Conservation (phyloP, 805 yeast genomes). For the Candida xyloterini region DNA sequence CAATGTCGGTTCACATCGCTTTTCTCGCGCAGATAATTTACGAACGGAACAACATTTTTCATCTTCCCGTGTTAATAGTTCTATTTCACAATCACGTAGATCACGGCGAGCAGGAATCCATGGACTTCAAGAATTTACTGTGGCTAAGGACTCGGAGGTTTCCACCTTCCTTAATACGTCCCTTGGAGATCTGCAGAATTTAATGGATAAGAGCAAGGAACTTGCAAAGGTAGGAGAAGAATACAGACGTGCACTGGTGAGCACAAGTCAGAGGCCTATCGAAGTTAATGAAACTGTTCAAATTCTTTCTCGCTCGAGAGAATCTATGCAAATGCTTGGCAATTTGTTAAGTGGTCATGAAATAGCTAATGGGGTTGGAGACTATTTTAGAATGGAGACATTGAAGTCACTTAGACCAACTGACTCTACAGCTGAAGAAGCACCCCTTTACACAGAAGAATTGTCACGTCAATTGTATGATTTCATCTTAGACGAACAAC, state of each 20-base stretch:
- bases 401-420: not conserved
- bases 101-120: slow-evolving; percentile 56
- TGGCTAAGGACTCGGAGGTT: slow-evolving; percentile 52
- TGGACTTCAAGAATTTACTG: slow-evolving; percentile 60
- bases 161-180: slow-evolving; percentile 64
- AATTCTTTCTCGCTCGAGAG: slow-evolving; percentile 29
- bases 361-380: slow-evolving; percentile 15
- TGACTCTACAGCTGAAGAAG: slow-evolving; percentile 6
- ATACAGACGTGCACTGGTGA: slow-evolving; percentile 32
- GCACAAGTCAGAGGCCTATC: slow-evolving; percentile 10
- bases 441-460: slow-evolving; percentile 47
- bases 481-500: slow-evolving; percentile 45
- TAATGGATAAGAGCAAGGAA: slow-evolving; percentile 77
- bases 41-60: not conserved
- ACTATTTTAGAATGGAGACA: not conserved
- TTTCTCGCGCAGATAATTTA: slow-evolving; percentile 5
- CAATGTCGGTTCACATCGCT: slow-evolving; percentile 35
- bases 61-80: too few species aligned
- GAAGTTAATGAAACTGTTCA: slow-evolving; percentile 26
- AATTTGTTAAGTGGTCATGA: slow-evolving; percentile 29
- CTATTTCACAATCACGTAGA: not conserved
- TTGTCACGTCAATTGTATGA: slow-evolving; percentile 78
- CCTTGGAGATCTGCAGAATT: slow-evolving; percentile 68
- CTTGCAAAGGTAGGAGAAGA: slow-evolving; percentile 55
- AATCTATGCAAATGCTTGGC: slow-evolving; percentile 28